Percentiles rank a stretch among this genome's conserved stretches.
These are phyloP conservation scores for Ophiostoma ips DNA, from an alignment of 2,329 filamentous ascomycete genomes.

Conservation along the genomic window DNA sequence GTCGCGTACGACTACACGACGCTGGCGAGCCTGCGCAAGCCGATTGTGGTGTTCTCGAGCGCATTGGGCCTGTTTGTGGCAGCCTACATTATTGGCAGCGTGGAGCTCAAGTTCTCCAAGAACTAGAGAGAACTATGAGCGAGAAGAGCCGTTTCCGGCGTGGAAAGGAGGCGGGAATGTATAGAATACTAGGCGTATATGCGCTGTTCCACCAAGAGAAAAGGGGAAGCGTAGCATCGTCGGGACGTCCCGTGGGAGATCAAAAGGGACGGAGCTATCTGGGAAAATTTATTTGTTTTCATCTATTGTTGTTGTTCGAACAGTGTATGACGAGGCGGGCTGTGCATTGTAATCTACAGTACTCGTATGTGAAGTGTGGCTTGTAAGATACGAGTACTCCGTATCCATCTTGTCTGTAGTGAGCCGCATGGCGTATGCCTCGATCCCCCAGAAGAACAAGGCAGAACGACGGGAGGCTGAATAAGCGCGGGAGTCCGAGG, in stretches of 20 bases:
- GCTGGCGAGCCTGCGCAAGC: conserved; percentile 67
- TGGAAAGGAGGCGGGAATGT: neutral
- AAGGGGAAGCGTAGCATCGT: neutral
- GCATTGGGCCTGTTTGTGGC: conserved; percentile 60
- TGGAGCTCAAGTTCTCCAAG: conserved; percentile 63
- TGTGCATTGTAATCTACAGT: neutral
- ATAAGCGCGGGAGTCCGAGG: too few species aligned
- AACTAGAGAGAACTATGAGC: conserved; percentile 1
- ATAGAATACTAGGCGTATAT: too few species aligned
- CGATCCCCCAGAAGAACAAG: too few species aligned
- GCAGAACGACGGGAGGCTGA: too few species aligned
- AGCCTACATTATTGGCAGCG: conserved; percentile 59
- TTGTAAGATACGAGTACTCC: too few species aligned
- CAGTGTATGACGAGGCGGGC: too few species aligned
- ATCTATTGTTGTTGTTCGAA: neutral
- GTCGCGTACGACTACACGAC: conserved; percentile 80
- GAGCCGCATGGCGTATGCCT: too few species aligned
- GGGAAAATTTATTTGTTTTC: neutral
- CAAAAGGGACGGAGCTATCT: neutral
- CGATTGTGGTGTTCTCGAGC: conserved; percentile 64
- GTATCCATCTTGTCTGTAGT: too few species aligned
- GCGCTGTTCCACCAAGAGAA: too few species aligned
- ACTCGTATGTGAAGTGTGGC: too few species aligned
- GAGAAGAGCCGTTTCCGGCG: neutral
- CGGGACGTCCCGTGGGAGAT: neutral